Evolutionary conservation across 2,329 filamentous ascomycete species (phyloP).

Genomic region (Fusarium chlamydosporum): DNA sequence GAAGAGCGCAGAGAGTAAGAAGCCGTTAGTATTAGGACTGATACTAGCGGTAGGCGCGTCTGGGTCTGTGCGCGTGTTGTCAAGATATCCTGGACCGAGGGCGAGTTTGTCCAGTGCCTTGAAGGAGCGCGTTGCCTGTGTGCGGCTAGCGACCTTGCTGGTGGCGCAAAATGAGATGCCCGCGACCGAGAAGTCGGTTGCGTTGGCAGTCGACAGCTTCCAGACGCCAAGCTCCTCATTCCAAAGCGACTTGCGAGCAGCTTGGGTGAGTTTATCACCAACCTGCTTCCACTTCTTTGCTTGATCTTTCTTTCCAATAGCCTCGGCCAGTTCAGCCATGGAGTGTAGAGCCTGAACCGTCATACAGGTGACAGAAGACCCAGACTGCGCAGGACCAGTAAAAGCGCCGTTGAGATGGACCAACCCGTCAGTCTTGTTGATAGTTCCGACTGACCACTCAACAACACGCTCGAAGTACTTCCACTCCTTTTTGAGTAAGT

Average conservation of each 20-base stretch:
- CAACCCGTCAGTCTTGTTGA: conserved; percentile 12
- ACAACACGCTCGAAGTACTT: conserved; percentile 11
- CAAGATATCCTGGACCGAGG: conserved; percentile 12
- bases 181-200: conserved; percentile 16
- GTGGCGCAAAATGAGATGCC: conserved; percentile 16
- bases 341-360: conserved; percentile 11
- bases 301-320: conserved; percentile 1
- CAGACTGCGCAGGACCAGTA: conserved; percentile 8
- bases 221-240: conserved; percentile 17
- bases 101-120: conserved; percentile 8
- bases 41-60: conserved; percentile 9
- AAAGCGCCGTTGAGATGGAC: conserved; percentile 12
- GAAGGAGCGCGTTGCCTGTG: conserved; percentile 6
- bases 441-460: conserved; percentile 6
- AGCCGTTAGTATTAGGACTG: conserved; percentile 20
- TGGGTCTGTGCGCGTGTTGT: conserved; percentile 3
- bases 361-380: conserved; percentile 16
- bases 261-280: not conserved
- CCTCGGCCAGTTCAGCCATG: conserved; percentile 16
- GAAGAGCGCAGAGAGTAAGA: conserved; percentile 12
- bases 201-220: conserved; percentile 5
- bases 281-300: conserved; percentile 7
- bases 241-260: conserved; percentile 14
- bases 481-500: conserved; percentile 15
- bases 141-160: not conserved